Base-by-base conservation (phyloP, 1,139 yeast genomes). In the Geotrichum bryndzae region DNA sequence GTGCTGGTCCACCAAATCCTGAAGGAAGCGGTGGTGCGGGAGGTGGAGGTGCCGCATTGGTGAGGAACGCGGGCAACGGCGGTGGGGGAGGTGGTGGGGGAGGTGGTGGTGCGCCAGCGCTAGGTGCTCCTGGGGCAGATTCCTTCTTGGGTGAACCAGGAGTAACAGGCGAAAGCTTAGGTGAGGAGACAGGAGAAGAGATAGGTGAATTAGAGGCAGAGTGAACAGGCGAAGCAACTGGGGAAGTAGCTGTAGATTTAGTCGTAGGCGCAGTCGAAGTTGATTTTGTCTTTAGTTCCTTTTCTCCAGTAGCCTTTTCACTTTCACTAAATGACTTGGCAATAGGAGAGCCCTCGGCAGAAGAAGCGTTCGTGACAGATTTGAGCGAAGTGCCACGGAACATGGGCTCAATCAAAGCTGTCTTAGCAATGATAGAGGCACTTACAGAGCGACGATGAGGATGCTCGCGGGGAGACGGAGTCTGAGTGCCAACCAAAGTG, bases 251-350 rank as follows among this genome's bases (percentile, higher is more conserved):
- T 22, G 53, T 18, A 23, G 59, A 58, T 31, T 64, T 62, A 2
- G 72, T 69, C n/a, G 68, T 67, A 2, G 76, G 74, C 13, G 75
- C 69, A 10, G 77, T 75, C 29, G 76, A 76, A n/a, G 74, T 69
- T 10, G 73, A 68, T 50, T 70, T 27, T 27, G 27, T 45, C 22
- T 15, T 23, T 10, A 35, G 35, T 33, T 33, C 33, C 25, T 45
- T 22, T 7, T 18, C 31, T 13, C 41, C 57, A 41, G 57, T 25
- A 18, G 13, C 15, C 29, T 50, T 15, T 6, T 11, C 52, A 50
- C 31, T 22, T 23, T 25, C 52, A 23, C 33, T 50, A 22, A 3
- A n/a, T 3, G 33, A 38, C 10, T 54, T 52, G 2, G 45, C 52
- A 31, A 15, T 51, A 45, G 52, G 29, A 45, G 41, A 41, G 45